A percentile compares a stretch with the other conserved stretches of the same genome.
Evolutionary conservation across 768 basidiomycete species (phyloP).

Genomic region (Goffeauzyma gilvescens): DNA sequence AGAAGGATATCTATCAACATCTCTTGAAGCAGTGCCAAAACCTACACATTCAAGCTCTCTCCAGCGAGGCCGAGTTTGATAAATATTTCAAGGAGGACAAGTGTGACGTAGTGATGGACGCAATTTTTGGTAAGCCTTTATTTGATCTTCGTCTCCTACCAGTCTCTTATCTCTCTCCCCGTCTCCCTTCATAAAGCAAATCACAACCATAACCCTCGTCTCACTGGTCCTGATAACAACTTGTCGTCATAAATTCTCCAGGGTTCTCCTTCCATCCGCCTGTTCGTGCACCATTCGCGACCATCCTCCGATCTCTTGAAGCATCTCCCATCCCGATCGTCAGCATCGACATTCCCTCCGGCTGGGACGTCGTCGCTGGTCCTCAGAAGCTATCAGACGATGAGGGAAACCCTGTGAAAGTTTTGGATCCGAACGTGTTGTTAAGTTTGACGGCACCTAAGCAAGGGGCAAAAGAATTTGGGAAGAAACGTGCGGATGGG

Average conservation of each 20-base stretch:
- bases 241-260: not conserved
- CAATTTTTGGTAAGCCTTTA: conserved; percentile 51
- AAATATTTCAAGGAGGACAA: conserved; percentile 14
- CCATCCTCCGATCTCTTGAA: conserved; percentile 48
- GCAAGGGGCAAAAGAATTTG: conserved; percentile 56
- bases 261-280: conserved; percentile 90
- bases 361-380: conserved; percentile 88
- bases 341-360: conserved; percentile 87
- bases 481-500: conserved; percentile 35
- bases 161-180: not conserved
- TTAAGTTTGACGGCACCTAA: conserved; percentile 90
- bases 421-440: conserved; percentile 56
- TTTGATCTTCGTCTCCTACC: not conserved
- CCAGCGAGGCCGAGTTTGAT: conserved; percentile 36
- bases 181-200: not conserved
- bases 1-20: conserved; percentile 83
- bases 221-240: too few species aligned
- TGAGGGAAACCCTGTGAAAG: conserved; percentile 31
- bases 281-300: conserved; percentile 68
- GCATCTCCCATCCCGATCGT: conserved; percentile 51
- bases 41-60: conserved; percentile 59
- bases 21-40: conserved; percentile 73
- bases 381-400: conserved; percentile 24
- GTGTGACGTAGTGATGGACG: conserved; percentile 80
- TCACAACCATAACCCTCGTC: too few species aligned